phyloP scores from a whole-genome alignment of 2,329 filamentous ascomycete genomes.

The Paraphaeosphaeria sporulosa region DNA sequence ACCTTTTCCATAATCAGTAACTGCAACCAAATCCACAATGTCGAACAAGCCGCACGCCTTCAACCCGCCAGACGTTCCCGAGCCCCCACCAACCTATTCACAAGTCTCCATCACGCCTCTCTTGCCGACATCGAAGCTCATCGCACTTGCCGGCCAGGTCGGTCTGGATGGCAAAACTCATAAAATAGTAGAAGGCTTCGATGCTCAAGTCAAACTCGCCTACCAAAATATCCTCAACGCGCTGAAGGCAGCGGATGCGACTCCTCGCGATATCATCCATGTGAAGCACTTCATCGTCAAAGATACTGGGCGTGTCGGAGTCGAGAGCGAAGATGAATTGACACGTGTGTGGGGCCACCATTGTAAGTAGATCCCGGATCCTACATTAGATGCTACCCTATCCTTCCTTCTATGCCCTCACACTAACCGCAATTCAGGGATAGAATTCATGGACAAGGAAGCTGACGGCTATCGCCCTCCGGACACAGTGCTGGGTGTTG shows the following conservation, averaged over 20 bases:
- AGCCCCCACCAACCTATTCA: constrained; percentile 39
- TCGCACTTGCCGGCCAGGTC: constrained; percentile 45
- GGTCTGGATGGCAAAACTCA: constrained; percentile 25
- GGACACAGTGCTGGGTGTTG: constrained; percentile 48
- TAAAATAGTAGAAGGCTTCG: constrained; percentile 25
- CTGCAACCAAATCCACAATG: neutral
- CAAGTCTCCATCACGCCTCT: constrained; percentile 43
- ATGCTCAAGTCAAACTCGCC: constrained; percentile 37
- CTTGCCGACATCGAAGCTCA: constrained; percentile 35
- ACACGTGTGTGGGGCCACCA: constrained; percentile 42
- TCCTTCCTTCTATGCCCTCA: neutral
- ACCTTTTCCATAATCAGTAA: neutral
- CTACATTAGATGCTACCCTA: neutral
- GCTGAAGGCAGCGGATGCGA: constrained; percentile 40
- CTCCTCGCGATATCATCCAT: constrained; percentile 44
- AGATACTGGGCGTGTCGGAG: constrained; percentile 36
- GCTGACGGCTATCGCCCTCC: constrained; percentile 44
- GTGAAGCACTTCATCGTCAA: constrained; percentile 48
- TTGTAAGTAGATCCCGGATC: constrained; percentile 12
- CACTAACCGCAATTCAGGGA: constrained; percentile 22
- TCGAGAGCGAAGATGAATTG: constrained; percentile 33
- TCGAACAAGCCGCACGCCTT: constrained; percentile 38
- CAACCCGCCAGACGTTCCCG: constrained; percentile 37
- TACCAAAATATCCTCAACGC: constrained; percentile 37
- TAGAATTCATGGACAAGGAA: constrained; percentile 45